Percentiles rank a stretch among this genome's conserved stretches.
These are phyloP conservation scores for Alisma plantagoaquatica DNA, from an alignment of 106 monocot species.

Conservation along the genomic window DNA sequence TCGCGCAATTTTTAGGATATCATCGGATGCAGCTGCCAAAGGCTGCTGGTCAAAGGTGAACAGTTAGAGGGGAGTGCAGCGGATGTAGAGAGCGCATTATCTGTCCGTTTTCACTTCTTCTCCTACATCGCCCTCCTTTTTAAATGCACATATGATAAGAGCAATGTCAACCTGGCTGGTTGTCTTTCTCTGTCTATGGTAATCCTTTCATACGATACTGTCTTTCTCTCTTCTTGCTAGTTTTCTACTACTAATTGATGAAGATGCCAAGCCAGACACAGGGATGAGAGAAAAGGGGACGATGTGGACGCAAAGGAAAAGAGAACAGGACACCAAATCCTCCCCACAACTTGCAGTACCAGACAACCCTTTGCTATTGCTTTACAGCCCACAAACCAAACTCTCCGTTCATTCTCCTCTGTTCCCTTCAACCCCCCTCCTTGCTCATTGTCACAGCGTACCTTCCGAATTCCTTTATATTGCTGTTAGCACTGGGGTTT, in stretches of 20 bases:
- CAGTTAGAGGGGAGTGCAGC: no score
- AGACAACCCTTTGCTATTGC: slow-evolving; percentile 20
- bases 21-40: no score
- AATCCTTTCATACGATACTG: neutral
- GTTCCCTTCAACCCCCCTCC: no score
- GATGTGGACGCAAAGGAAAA: slow-evolving; percentile 8
- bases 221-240: neutral
- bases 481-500: neutral
- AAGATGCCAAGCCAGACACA: neutral
- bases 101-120: no score
- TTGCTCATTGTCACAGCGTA: neutral
- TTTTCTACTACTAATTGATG: neutral
- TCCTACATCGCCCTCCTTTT: no score
- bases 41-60: no score
- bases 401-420: no score
- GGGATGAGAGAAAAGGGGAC: neutral
- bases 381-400: slow-evolving; percentile 42
- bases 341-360: slow-evolving; percentile 19
- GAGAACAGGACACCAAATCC: neutral
- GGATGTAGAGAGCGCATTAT: no score
- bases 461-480: neutral
- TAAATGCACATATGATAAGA: no score
- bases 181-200: neutral
- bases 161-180: neutral
- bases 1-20: no score